Conservation (phyloP, 768 basidiomycete species). For the Lentinus tigrinus region DNA sequence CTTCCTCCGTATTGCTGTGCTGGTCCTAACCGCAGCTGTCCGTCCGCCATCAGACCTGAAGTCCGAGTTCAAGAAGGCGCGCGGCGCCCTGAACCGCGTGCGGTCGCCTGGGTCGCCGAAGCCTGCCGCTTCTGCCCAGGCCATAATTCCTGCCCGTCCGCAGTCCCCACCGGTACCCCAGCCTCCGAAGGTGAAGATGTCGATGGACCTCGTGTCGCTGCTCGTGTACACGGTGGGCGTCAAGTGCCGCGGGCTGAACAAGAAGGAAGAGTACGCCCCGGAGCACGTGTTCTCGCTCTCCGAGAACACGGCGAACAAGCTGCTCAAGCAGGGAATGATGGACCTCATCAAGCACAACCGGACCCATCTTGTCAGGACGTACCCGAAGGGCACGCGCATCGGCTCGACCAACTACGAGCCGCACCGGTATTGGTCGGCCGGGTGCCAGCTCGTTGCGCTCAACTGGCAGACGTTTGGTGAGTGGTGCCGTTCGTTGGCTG, state of each 20-base stretch:
- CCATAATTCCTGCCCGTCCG: not conserved
- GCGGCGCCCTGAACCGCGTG: constrained; percentile 40
- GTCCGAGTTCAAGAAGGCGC: constrained; percentile 40
- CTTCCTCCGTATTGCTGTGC: not conserved
- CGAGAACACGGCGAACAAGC: constrained; percentile 74
- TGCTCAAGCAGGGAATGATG: constrained; percentile 63
- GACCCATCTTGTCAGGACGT: constrained; percentile 79
- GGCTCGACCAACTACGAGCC: constrained; percentile 87
- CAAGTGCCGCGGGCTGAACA: constrained; percentile 88
- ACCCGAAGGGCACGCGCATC: constrained; percentile 81
- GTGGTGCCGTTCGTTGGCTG: constrained; percentile 24
- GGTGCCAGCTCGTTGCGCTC: constrained; percentile 86
- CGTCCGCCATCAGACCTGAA: constrained; percentile 32
- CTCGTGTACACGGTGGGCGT: constrained; percentile 95
- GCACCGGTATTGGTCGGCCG: constrained; percentile 85
- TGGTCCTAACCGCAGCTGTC: not conserved
- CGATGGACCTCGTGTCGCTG: constrained; percentile 65
- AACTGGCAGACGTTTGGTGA: constrained; percentile 97
- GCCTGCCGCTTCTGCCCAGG: not conserved
- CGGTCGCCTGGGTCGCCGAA: constrained; percentile 14
- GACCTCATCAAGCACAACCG: constrained; percentile 87
- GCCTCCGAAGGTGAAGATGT: constrained; percentile 63
- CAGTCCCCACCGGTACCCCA: not conserved
- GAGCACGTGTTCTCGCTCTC: constrained; percentile 94
- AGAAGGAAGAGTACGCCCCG: constrained; percentile 79